Conservation (phyloP, 1,139 yeast genomes). For the Yamadazyma triangularis region DNA sequence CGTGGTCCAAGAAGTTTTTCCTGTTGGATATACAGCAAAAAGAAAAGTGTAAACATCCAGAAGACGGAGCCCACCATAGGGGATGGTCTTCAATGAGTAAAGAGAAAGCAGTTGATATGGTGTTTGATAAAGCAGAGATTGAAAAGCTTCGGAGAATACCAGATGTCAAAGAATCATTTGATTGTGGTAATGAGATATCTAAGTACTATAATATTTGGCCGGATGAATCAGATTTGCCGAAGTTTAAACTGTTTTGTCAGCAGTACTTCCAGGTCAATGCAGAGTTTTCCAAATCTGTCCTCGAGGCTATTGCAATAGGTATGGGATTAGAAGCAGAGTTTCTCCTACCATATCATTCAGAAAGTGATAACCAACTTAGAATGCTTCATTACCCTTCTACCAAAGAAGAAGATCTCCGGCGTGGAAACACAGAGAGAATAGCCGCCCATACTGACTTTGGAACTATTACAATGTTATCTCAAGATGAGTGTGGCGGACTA, state of each 20-base stretch:
- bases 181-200: conserved; percentile 16
- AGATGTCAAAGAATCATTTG: conserved; percentile 22
- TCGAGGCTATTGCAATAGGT: conserved; percentile 13
- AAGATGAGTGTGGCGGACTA: conserved; percentile 23
- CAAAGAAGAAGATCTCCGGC: conserved; percentile 11
- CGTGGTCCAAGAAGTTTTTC: conserved; percentile 13
- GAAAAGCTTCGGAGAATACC: conserved; percentile 12
- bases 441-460: conserved; percentile 28
- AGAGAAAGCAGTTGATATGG: conserved; percentile 20
- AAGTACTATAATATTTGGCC: conserved; percentile 19
- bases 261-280: conserved; percentile 6
- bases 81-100: conserved; percentile 18
- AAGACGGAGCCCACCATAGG: conserved; percentile 18
- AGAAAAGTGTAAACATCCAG: conserved; percentile 9
- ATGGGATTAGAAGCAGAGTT: conserved; percentile 17
- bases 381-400: conserved; percentile 20
- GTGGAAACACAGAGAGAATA: conserved; percentile 23
- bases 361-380: conserved; percentile 17
- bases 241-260: conserved; percentile 12
- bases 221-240: conserved; percentile 15
- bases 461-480: conserved; percentile 20
- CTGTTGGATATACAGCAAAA: conserved; percentile 14
- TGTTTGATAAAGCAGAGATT: conserved; percentile 14
- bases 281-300: conserved; percentile 1
- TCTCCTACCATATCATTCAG: conserved; percentile 20